Evolutionary conservation across 2,329 filamentous ascomycete species (phyloP), one percentile per base, ranked within the genome.

Genomic region (Fusarium tupiense): DNA sequence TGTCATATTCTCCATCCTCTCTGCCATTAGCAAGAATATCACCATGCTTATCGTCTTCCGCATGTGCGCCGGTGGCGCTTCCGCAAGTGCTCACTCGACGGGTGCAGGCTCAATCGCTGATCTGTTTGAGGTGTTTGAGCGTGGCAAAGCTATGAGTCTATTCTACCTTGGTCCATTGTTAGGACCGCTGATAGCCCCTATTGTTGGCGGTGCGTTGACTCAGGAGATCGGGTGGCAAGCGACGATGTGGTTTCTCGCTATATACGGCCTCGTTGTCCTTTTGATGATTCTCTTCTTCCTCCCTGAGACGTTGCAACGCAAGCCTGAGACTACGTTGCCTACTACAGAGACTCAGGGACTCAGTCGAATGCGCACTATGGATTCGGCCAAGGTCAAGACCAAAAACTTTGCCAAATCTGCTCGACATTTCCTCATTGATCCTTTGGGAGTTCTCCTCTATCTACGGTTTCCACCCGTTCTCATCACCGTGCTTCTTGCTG

Each of bases 61-160:
- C 20, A 84, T 95, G 72, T 84, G 95, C 11, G 88, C 89, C 49
- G 94, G 94, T 44, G 94, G 93, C 26, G 93, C 93, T 7, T 91
- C 93, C 1, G 93, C 94, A 5, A 93, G 92, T 4, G 94, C 95
- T 1, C 94, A 96, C 80, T 92, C 94, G 13, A 93, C 96, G 13
- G 94, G 94, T 9, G 93, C 93, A 5, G 94, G 94, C 11, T 95
- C 94, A 6, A 93, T 96, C 66, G 91, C 94, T 50, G 94, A 96
- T 79, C 86, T 96, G 19, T 97, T 93, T 92, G 92, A 94, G 72
- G 82, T 90, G 1, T 87, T 85, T 56, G 91, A 96, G 80, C 86
- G 94, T 57, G 94, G 94, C 6, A 85, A 85, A 22, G 94, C 94
- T n/a, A 96, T 96, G 93, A 90, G 92, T 44, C 84, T 93, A 46